phyloP scores from a whole-genome alignment of 768 basidiomycete species.

The Rhodotorula sphaerocarpa region DNA sequence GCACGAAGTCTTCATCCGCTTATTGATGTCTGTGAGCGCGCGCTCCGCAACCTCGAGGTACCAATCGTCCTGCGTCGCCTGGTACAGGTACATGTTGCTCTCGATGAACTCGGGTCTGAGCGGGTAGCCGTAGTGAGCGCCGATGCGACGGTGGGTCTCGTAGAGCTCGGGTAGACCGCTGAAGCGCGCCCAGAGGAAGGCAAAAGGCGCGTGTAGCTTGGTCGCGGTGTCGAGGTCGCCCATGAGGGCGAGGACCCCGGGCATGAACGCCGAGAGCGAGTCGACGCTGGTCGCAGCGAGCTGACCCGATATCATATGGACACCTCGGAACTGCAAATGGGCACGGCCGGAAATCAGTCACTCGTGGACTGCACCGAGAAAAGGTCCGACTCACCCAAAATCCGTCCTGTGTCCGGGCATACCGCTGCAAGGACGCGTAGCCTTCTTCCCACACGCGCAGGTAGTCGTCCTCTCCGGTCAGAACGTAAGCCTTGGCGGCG shows the following conservation, averaged over 20 bases:
- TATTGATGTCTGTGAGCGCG: slow-evolving; percentile 63
- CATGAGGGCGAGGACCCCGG: slow-evolving; percentile 65
- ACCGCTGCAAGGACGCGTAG: slow-evolving; percentile 76
- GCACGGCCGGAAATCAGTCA: slow-evolving; percentile 7
- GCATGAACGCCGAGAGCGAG: slow-evolving; percentile 92
- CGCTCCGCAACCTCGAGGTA: slow-evolving; percentile 87
- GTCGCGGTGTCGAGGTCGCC: slow-evolving; percentile 39
- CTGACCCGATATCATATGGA: slow-evolving; percentile 72
- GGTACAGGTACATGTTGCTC: slow-evolving; percentile 81
- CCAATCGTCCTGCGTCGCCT: slow-evolving; percentile 86
- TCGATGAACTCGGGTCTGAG: slow-evolving; percentile 37
- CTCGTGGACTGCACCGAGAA: too few relatives aligned
- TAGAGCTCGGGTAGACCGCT: slow-evolving; percentile 87
- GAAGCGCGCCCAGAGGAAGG: slow-evolving; percentile 56
- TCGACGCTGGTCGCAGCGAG: slow-evolving; percentile 72
- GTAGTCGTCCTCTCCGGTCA: slow-evolving; percentile 64
- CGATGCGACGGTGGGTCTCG: slow-evolving; percentile 56
- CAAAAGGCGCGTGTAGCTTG: slow-evolving; percentile 48
- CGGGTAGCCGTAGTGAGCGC: slow-evolving; percentile 43
- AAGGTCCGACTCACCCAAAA: slow-evolving; percentile 61
- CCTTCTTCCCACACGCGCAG: slow-evolving; percentile 76
- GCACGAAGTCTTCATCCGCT: slow-evolving; percentile 71
- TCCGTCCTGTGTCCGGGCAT: slow-evolving; percentile 70
- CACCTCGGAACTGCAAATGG: slow-evolving; percentile 63
- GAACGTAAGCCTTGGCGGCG: slow-evolving; percentile 81